phyloP scores from a whole-genome alignment of 2,329 filamentous ascomycete species.

The Calonectria leucothoes region DNA sequence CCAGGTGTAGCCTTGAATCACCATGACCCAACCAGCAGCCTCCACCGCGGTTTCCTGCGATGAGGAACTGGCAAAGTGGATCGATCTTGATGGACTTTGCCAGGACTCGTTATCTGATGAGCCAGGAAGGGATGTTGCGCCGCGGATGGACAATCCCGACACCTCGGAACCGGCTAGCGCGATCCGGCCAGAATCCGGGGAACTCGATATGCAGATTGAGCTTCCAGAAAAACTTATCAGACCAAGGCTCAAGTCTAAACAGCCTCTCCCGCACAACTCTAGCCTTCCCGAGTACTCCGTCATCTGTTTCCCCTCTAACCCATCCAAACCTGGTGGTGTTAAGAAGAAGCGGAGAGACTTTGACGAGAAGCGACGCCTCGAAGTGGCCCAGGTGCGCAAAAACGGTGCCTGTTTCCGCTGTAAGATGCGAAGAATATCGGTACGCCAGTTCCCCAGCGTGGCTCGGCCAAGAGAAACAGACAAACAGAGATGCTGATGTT shows the following conservation, averaged over 20 bases:
- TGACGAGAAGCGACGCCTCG: slow-evolving; percentile 38
- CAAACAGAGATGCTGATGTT: slow-evolving; percentile 11
- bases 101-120: slow-evolving; percentile 29
- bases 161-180: slow-evolving; percentile 21
- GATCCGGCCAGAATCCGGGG: not conserved
- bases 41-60: not conserved
- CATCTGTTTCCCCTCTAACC: slow-evolving; percentile 44
- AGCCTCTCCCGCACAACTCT: slow-evolving; percentile 15
- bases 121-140: slow-evolving; percentile 20
- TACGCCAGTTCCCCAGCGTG: slow-evolving; percentile 18
- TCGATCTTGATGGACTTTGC: slow-evolving; percentile 39
- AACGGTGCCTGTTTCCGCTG: slow-evolving; percentile 42
- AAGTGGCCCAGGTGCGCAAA: slow-evolving; percentile 43
- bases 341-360: slow-evolving; percentile 44
- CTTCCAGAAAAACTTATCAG: slow-evolving; percentile 6
- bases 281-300: slow-evolving; percentile 36
- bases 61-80: slow-evolving; percentile 38
- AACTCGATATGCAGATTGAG: slow-evolving; percentile 1
- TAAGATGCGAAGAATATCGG: slow-evolving; percentile 41
- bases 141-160: slow-evolving; percentile 19
- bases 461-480: not conserved
- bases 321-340: slow-evolving; percentile 37
- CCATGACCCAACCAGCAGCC: not conserved
- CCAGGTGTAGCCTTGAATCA: slow-evolving; percentile 12
- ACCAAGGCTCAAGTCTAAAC: slow-evolving; percentile 7